phyloP scores from a whole-genome alignment of 1,284 basidiomycete species.

The Fomitopsis schrenkii region DNA sequence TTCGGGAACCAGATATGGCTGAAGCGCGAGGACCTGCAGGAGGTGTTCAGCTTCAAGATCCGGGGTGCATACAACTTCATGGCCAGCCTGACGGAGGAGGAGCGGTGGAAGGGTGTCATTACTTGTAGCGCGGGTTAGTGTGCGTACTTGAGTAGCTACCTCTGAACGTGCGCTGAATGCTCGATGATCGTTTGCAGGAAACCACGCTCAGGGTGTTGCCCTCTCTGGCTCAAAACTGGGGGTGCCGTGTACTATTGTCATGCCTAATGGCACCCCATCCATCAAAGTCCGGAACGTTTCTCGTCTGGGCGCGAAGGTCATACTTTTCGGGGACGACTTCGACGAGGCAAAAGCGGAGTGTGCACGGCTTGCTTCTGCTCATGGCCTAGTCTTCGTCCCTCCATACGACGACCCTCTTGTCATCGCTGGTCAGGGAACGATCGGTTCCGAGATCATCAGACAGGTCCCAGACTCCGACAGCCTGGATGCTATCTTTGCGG shows the following conservation, averaged over 20 bases:
- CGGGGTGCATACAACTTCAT: constrained; percentile 99
- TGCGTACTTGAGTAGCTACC: constrained; percentile 34
- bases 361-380: constrained; percentile 71
- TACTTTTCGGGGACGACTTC: constrained; percentile 91
- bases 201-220: constrained; percentile 98
- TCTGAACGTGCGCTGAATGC: constrained; percentile 4
- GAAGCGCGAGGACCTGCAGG: constrained; percentile 93
- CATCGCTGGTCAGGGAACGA: constrained; percentile 96
- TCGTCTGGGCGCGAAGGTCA: constrained; percentile 90
- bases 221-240: constrained; percentile 84
- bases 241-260: constrained; percentile 96
- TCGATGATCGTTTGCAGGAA: constrained; percentile 55
- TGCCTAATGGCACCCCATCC: constrained; percentile 92
- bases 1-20: constrained; percentile 94
- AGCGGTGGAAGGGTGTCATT: constrained; percentile 96
- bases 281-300: constrained; percentile 97
- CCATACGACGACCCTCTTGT: constrained; percentile 98
- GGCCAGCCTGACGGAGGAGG: constrained; percentile 84
- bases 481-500: constrained; percentile 86
- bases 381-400: constrained; percentile 89
- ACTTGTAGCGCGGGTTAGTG: constrained; percentile 96
- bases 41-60: constrained; percentile 99
- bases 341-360: constrained; percentile 97
- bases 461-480: constrained; percentile 73
- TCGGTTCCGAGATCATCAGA: constrained; percentile 92